Evolutionary conservation across 164 flowering plant species (phyloP).

Genomic region (Saururus chinensis): DNA sequence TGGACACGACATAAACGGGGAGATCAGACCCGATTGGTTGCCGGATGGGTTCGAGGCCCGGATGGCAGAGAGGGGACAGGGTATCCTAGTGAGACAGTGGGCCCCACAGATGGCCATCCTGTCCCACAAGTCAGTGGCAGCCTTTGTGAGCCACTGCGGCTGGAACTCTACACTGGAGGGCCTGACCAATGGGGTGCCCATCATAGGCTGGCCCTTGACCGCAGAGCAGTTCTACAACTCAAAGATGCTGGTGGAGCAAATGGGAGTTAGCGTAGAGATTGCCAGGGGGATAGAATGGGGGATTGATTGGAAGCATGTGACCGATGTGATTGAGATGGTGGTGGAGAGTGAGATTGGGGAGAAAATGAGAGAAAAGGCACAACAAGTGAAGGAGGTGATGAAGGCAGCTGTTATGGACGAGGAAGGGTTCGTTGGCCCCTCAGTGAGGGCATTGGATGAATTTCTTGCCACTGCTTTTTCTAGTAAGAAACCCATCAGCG

Average conservation of each 20-base stretch:
- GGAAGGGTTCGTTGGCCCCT: too few relatives aligned
- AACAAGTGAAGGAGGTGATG: background rate
- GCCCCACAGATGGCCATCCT: conserved; percentile 11
- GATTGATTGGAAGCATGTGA: background rate
- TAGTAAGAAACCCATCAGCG: too few relatives aligned
- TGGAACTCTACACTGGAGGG: conserved; percentile 10
- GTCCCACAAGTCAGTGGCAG: conserved; percentile 9
- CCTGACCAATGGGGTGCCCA: conserved; percentile 11
- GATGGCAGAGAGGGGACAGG: conserved; percentile 4
- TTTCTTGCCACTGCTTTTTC: too few relatives aligned
- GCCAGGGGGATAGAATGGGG: conserved; percentile 6
- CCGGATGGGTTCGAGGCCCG: conserved; percentile 22
- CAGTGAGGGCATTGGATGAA: too few relatives aligned
- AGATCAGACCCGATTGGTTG: conserved; percentile 18
- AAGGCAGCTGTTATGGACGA: too few relatives aligned
- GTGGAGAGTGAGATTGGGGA: too few relatives aligned
- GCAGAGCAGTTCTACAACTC: conserved; percentile 12
- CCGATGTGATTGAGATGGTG: background rate
- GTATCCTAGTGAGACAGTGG: conserved; percentile 22
- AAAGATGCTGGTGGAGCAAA: conserved; percentile 12
- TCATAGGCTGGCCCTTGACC: conserved; percentile 12
- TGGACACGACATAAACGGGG: conserved; percentile 10
- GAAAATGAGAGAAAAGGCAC: background rate
- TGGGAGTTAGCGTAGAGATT: conserved; percentile 8
- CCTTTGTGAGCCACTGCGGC: conserved; percentile 12